A percentile compares a stretch with the other conserved stretches of the same genome.
Conservation (phyloP, 768 basidiomycete genomes). For the Collybiopsis luxurians region DNA sequence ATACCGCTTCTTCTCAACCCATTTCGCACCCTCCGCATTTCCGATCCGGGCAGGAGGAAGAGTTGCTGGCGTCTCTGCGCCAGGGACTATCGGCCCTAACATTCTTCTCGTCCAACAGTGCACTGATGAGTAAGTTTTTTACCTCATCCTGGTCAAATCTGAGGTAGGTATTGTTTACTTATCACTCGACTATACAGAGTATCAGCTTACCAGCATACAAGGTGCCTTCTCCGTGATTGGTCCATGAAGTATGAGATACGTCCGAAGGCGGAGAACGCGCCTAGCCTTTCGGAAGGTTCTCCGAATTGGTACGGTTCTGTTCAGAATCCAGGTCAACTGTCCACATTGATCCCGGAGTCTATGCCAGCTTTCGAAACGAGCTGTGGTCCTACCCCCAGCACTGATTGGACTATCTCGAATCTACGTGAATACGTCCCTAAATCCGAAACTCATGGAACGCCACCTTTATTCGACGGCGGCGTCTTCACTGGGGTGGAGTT, state of each 20-base stretch:
- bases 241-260: not conserved
- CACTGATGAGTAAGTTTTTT: slow-evolving; percentile 8
- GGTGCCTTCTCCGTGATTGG: slow-evolving; percentile 2
- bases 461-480: too few relatives aligned
- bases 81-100: not conserved
- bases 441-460: too few relatives aligned
- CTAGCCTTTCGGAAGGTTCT: too few relatives aligned
- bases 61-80: not conserved
- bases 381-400: too few relatives aligned
- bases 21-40: not conserved
- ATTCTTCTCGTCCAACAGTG: slow-evolving; percentile 6
- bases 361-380: too few relatives aligned
- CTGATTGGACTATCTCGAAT: too few relatives aligned
- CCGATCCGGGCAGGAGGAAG: not conserved
- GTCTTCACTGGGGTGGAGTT: too few relatives aligned
- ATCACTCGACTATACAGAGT: slow-evolving; percentile 2
- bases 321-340: too few relatives aligned
- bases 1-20: not conserved
- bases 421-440: too few relatives aligned
- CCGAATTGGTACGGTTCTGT: too few relatives aligned
- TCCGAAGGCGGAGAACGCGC: too few relatives aligned
- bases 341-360: too few relatives aligned
- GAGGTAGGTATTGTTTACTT: slow-evolving; percentile 5
- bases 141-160: not conserved
- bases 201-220: slow-evolving; percentile 7